Conservation (phyloP, 1,284 basidiomycete genomes). For the Lentinus polychrous region DNA sequence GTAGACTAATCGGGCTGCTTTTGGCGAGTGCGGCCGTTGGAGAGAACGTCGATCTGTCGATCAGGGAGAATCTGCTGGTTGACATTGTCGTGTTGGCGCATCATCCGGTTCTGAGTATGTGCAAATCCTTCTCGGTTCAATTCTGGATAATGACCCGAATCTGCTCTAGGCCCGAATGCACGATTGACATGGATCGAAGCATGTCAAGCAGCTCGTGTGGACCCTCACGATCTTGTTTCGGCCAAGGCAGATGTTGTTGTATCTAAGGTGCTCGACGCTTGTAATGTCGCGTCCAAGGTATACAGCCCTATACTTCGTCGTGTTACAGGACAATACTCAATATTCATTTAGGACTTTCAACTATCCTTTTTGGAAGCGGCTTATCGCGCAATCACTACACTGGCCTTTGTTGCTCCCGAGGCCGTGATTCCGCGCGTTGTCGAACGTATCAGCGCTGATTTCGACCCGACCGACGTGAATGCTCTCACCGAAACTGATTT, state of each 20-base stretch:
- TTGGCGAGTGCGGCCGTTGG: conserved; percentile 39
- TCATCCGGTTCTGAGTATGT: conserved; percentile 60
- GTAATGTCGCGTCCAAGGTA: conserved; percentile 39
- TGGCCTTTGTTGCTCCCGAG: conserved; percentile 74
- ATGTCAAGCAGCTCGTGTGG: conserved; percentile 59
- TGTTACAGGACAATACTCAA: conserved; percentile 3
- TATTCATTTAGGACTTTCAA: conserved; percentile 8
- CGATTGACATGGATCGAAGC: conserved; percentile 80
- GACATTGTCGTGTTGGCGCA: conserved; percentile 68
- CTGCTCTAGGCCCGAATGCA: conserved; percentile 38
- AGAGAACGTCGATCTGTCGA: conserved; percentile 29
- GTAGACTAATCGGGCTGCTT: conserved; percentile 43
- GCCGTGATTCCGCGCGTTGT: conserved; percentile 65
- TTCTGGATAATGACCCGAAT: not conserved
- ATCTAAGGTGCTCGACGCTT: conserved; percentile 40
- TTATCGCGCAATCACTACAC: conserved; percentile 68
- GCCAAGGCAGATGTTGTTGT: conserved; percentile 45
- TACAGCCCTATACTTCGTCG: conserved; percentile 6
- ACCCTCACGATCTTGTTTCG: conserved; percentile 60
- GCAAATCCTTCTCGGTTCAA: not conserved
- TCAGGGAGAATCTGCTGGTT: conserved; percentile 41
- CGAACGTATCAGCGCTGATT: conserved; percentile 55
- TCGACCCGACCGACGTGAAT: conserved; percentile 52
- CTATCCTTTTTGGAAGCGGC: conserved; percentile 55
- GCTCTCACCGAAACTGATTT: conserved; percentile 68